phyloP scores from a whole-genome alignment of 495 filamentous ascomycete genomes.

The Copromyces sp. region DNA sequence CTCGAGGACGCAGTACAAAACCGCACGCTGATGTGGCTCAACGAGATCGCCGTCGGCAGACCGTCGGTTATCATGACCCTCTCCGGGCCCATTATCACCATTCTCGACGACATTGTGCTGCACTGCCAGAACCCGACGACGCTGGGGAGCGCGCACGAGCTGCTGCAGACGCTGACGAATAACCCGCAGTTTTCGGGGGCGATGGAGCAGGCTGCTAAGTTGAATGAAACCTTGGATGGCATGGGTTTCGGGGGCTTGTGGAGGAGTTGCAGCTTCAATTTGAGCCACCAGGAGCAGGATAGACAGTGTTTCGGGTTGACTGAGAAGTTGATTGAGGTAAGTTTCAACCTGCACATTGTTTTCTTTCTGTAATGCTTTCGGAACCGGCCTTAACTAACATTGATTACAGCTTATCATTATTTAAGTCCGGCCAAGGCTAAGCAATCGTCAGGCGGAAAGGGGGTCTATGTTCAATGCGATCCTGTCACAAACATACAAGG shows the following conservation, averaged over 20 bases:
- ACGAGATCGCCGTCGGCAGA: constrained; percentile 33
- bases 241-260: constrained; percentile 50
- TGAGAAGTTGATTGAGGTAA: constrained; percentile 50
- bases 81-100: constrained; percentile 39
- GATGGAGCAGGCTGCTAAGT: constrained; percentile 26
- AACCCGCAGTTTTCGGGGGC: constrained; percentile 32
- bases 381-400: background rate
- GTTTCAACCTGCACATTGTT: constrained; percentile 1
- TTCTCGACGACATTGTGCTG: constrained; percentile 45
- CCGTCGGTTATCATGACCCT: constrained; percentile 41
- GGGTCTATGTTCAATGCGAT: background rate
- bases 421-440: background rate
- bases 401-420: background rate
- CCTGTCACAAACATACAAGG: background rate
- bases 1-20: constrained; percentile 45
- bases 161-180: constrained; percentile 40
- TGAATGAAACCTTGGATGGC: constrained; percentile 40
- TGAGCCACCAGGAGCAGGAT: constrained; percentile 36
- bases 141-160: constrained; percentile 40
- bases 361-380: too few species aligned
- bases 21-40: constrained; percentile 42
- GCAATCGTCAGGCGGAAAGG: background rate
- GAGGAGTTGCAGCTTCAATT: constrained; percentile 37
- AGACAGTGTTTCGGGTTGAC: constrained; percentile 42
- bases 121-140: constrained; percentile 42